Evolutionary conservation across 192 early-diverging fungal species (phyloP).

Genomic region (Coemansia sp.): DNA sequence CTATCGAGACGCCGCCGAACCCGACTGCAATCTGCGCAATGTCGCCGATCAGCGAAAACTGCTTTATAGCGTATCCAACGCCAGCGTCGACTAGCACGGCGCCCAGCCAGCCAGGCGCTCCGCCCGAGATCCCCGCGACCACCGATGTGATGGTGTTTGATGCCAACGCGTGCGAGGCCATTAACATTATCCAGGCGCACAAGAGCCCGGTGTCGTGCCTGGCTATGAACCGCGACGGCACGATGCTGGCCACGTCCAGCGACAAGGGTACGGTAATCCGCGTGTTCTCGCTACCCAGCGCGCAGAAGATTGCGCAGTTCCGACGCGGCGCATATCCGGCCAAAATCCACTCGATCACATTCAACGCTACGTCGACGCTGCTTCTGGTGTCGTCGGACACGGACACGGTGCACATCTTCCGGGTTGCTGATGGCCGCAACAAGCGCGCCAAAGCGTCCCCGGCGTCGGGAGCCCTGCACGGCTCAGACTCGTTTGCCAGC

Average conservation of each 20-base stretch:
- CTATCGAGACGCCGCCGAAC: conserved; percentile 93
- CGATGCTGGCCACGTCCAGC: conserved; percentile 89
- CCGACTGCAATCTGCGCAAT: conserved; percentile 85
- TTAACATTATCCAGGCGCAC: conserved; percentile 94
- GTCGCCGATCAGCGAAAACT: conserved; percentile 91
- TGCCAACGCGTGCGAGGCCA: conserved; percentile 79
- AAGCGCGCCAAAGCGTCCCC: conserved; percentile 6
- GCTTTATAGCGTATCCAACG: conserved; percentile 92
- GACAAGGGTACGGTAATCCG: conserved; percentile 99
- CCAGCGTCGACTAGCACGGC: conserved; percentile 61
- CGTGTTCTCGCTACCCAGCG: conserved; percentile 86
- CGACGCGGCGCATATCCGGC: conserved; percentile 91
- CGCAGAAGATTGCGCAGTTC: conserved; percentile 88
- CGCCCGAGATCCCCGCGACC: conserved; percentile 50
- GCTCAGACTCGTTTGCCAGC: conserved; percentile 33
- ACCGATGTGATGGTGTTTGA: conserved; percentile 85
- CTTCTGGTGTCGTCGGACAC: conserved; percentile 76
- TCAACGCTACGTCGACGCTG: conserved; percentile 59
- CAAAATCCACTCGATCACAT: conserved; percentile 88
- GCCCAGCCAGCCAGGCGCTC: conserved; percentile 49
- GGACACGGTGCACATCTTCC: conserved; percentile 96
- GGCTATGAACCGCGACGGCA: conserved; percentile 88
- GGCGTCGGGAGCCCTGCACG: neutral
- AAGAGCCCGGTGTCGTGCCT: conserved; percentile 87
- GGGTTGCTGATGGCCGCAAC: conserved; percentile 56